phyloP scores from a whole-genome alignment of 2,329 filamentous ascomycete species.

The Fusarium haematococcum region DNA sequence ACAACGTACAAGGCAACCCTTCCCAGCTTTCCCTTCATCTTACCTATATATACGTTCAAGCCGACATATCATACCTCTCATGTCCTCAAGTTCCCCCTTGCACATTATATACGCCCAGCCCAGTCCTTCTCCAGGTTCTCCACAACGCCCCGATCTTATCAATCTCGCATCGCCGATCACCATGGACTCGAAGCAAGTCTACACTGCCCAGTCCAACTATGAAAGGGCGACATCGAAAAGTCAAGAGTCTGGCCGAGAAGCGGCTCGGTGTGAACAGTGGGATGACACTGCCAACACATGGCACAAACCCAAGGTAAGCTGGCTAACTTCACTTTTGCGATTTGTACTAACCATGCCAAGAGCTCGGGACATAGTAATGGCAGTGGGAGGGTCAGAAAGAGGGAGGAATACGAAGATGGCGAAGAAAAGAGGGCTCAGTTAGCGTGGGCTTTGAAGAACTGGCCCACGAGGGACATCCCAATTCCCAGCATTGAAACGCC shows the following conservation, averaged over 20 bases:
- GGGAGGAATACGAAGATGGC: neutral
- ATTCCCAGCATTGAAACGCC: constrained; percentile 11
- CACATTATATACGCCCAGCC: neutral
- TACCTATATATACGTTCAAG: neutral
- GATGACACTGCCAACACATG: neutral
- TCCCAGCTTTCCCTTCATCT: neutral
- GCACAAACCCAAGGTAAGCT: neutral
- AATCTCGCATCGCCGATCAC: neutral
- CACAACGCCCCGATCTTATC: neutral
- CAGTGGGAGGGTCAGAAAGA: neutral
- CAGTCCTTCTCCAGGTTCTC: neutral
- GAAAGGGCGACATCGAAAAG: neutral
- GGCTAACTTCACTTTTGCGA: neutral
- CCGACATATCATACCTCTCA: neutral
- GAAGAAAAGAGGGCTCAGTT: neutral
- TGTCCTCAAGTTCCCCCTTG: neutral
- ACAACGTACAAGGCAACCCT: neutral
- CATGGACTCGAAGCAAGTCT: constrained; percentile 35
- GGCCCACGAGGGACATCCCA: constrained; percentile 16
- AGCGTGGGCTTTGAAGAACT: constrained; percentile 2
- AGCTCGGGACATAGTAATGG: no score
- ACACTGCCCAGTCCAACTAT: neutral
- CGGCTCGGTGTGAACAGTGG: neutral
- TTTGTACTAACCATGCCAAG: neutral
- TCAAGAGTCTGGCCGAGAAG: neutral